Base-by-base conservation (phyloP, 73 alveolate genomes). In the Blepharisma japonicum region DNA sequence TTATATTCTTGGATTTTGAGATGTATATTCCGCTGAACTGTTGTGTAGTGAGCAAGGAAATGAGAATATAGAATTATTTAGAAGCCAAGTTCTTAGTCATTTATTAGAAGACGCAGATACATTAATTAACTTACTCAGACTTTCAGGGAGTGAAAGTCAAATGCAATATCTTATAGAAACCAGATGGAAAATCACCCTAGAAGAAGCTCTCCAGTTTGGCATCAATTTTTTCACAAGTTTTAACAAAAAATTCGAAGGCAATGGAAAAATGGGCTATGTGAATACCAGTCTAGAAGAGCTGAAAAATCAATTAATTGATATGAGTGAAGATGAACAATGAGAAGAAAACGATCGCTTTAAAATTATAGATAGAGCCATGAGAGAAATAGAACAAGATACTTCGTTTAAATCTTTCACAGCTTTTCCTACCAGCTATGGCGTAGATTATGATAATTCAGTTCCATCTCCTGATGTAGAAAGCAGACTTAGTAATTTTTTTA, bases 21-120 rank as follows among this genome's bases (percentile, higher is more conserved):
- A 61, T 61, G 74, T 61, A 14, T 61, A 61, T 25, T 61, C 74
- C 14, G 74, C 74, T 61, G 74, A 61, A 61, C 47, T 61, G n/a
- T 20, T 61, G 14, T 20, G 14, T n/a, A 5, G 18, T 18, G 47
- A 39, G 14, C 14, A 61, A 25, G 23, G 23, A 4, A 39, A 39
- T 14, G 46, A 61, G 18, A 25, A n/a, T 0, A 61, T 61, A 14
- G 74, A 61, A 8, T 8, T 2, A 8, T 61, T 61, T 25, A 61
- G 74, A 39, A 39, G 18, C 23, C 14, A 61, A 25, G 74, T 61
- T 5, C 14, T 61, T n/a, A 61, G 46, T 18, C 47, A 14, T 61
- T 61, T 61, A 18, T 14, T 14, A 14, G 50, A 61, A 25, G 74
- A 61, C 23, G 47, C 46, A 25, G 74, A 61, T 61, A 61, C 49